phyloP scores from a whole-genome alignment of 2,329 filamentous ascomycete genomes.

The Aspergillus proliferans region DNA sequence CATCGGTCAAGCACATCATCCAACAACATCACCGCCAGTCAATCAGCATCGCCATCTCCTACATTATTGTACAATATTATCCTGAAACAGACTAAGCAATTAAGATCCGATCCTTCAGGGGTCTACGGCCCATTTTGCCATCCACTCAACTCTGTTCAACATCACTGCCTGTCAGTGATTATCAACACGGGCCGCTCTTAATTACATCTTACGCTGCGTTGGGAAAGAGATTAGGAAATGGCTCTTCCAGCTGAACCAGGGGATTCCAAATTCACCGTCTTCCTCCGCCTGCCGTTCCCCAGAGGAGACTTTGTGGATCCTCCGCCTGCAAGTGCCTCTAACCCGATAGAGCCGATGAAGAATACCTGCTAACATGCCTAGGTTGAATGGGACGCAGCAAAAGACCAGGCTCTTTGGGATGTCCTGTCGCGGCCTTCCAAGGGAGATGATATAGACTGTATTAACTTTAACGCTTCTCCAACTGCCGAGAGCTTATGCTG shows the following conservation, averaged over 20 bases:
- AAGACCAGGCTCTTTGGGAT: conserved; percentile 86
- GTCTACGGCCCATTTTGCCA: no score
- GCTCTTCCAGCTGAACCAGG: not conserved
- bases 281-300: conserved; percentile 83
- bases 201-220: no score
- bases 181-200: no score
- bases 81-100: no score
- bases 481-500: conserved; percentile 10
- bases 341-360: not conserved
- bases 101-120: no score
- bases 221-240: not conserved
- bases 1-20: not conserved
- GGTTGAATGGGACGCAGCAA: conserved; percentile 81
- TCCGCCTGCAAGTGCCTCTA: conserved; percentile 57
- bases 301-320: conserved; percentile 87
- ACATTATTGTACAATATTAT: no score
- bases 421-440: conserved; percentile 76
- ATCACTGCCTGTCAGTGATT: no score
- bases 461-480: not conserved
- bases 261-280: conserved; percentile 55
- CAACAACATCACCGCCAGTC: not conserved
- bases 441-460: conserved; percentile 79
- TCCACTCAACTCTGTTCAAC: no score
- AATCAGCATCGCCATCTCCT: not conserved
- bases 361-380: conserved; percentile 33